Evolutionary conservation across 2,329 filamentous ascomycete genomes (phyloP), one percentile per base, ranked within the genome.

Genomic region (Fusarium pseudograminearum): DNA sequence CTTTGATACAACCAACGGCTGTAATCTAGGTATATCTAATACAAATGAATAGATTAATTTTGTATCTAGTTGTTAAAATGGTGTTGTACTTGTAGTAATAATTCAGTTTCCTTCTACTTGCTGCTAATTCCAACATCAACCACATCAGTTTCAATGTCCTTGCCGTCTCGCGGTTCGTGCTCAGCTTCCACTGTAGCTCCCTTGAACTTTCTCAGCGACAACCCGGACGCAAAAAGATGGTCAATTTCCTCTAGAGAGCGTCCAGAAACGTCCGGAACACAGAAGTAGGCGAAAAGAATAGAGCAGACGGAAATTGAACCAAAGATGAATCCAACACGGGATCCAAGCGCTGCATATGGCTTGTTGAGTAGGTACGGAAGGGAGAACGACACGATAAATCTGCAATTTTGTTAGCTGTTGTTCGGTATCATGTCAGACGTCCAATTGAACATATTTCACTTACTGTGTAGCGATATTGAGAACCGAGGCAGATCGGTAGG

Each of bases 251-350:
- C 85, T 3, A 89, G 80, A 2, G 83, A 84, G 20, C 81, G 79
- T 0, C 84, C 84, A 30, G 83, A 86, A 0, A 87, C 89, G 70
- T 90, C 87, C 0, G 86, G 87, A 0, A 88, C 83, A 57, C 85
- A 86, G 60, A 82, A 69, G 2, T 38, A 55, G 3, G 31, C 56
- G 1, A 61, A 22, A 5, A 41, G 8, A 4, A 47, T 36, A 18
- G 20, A 38, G 3, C 20, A 24, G 2, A 61, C 20, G 11, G 47
- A 57, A 14, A 72, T 70, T 30, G 73, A 67, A 8, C 79, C 80
- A 45, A 78, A 82, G n/a, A 82, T 80, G 47, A 80, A 82, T 4
- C 80, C 79, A 1, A 81, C 74, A 40, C 78, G 80, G 20, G 73
- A 73, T 1, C 74, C 77, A 2, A 82, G 73, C 16, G 70, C 71